Conservation (phyloP, 1,139 yeast species). For the Taphrina sp. region DNA sequence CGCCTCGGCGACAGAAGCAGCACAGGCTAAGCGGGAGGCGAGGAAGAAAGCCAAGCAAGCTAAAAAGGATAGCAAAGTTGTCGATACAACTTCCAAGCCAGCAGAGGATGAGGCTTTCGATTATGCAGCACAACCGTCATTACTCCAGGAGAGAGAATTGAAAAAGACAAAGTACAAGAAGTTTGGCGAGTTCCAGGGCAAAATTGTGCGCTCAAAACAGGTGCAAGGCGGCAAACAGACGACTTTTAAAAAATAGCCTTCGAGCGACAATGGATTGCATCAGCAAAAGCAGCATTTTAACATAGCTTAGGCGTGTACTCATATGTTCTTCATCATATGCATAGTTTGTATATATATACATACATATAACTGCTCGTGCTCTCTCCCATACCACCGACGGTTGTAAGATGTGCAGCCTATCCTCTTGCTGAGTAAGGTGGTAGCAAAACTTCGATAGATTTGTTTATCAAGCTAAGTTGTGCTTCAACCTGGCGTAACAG, state of each 20-base stretch:
- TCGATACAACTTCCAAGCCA: neutral
- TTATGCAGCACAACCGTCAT: slow-evolving; percentile 24
- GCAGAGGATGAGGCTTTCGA: slow-evolving; percentile 26
- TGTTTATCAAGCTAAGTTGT: too few species aligned
- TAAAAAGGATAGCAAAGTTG: neutral
- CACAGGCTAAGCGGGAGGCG: neutral
- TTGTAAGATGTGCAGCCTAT: too few species aligned
- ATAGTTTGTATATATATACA: too few species aligned
- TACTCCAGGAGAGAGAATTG: slow-evolving; percentile 18
- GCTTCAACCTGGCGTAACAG: too few species aligned
- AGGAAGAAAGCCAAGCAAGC: slow-evolving; percentile 17
- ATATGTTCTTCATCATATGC: too few species aligned
- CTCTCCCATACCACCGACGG: too few species aligned
- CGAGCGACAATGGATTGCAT: too few species aligned
- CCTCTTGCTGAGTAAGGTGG: too few species aligned
- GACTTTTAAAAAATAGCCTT: slow-evolving; percentile 21
- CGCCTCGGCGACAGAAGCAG: neutral
- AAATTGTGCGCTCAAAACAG: slow-evolving; percentile 29
- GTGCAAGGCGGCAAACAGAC: slow-evolving; percentile 30
- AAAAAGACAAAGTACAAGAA: slow-evolving; percentile 16
- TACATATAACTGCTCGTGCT: too few species aligned
- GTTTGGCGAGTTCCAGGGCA: slow-evolving; percentile 27
- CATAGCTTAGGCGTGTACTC: too few species aligned
- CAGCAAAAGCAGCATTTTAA: too few species aligned
- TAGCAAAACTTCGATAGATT: too few species aligned